phyloP scores from a whole-genome alignment of 1,284 basidiomycete genomes.

The Ustilago cynodontis region DNA sequence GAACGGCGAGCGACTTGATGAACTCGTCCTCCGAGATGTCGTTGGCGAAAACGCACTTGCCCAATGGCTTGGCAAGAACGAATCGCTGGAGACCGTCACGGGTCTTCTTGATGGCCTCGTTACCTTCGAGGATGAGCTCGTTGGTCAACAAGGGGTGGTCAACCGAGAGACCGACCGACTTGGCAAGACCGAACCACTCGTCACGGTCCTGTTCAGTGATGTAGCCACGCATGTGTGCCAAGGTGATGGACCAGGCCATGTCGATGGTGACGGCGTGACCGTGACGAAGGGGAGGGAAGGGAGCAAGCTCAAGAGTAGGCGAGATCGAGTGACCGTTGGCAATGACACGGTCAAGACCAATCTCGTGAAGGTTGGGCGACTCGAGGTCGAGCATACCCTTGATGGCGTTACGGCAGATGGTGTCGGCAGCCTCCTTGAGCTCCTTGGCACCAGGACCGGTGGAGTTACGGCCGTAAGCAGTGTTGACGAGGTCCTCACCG shows the following conservation, averaged over 20 bases:
- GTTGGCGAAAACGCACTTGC: conserved; percentile 72
- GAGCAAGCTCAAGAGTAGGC: conserved; percentile 71
- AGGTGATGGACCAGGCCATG: conserved; percentile 72
- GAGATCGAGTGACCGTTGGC: conserved; percentile 73
- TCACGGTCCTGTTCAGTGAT: conserved; percentile 71
- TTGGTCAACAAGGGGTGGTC: conserved; percentile 72
- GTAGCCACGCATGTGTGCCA: conserved; percentile 71
- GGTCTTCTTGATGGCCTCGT: conserved; percentile 72
- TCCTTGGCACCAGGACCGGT: conserved; percentile 68
- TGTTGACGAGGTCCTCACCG: conserved; percentile 72
- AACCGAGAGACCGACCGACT: conserved; percentile 71
- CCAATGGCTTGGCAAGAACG: conserved; percentile 71
- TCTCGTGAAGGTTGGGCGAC: conserved; percentile 72
- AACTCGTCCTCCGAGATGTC: conserved; percentile 71
- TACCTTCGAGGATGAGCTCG: conserved; percentile 69
- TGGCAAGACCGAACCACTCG: conserved; percentile 71
- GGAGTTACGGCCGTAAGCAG: conserved; percentile 71
- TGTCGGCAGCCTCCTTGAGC: conserved; percentile 68
- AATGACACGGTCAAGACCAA: conserved; percentile 73
- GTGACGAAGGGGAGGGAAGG: conserved; percentile 65
- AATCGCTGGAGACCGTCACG: conserved; percentile 72
- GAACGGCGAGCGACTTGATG: conserved; percentile 69
- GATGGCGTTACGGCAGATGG: conserved; percentile 72
- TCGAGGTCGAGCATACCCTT: conserved; percentile 73
- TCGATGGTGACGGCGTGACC: conserved; percentile 72